A percentile compares a stretch with the other conserved stretches of the same genome.
phyloP scores from a whole-genome alignment of 2,329 filamentous ascomycete genomes.

The Fusarium sp. region DNA sequence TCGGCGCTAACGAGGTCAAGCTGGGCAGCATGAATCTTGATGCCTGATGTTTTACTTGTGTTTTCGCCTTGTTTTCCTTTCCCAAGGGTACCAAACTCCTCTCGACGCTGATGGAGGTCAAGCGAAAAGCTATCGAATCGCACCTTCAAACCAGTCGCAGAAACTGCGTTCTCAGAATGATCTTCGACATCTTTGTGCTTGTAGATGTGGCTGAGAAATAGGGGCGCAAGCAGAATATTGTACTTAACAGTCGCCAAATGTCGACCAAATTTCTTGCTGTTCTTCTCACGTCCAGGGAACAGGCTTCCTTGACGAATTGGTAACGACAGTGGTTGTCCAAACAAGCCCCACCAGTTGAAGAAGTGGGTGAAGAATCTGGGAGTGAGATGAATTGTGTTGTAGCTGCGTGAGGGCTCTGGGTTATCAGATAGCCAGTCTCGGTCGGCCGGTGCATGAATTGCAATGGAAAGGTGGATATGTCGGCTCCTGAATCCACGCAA shows the following conservation, averaged over 20 bases:
- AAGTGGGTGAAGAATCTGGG: conserved; percentile 99
- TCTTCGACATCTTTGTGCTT: conserved; percentile 98
- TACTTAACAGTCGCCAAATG: conserved; percentile 99
- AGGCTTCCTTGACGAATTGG: conserved; percentile 92
- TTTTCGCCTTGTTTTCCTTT: conserved; percentile 81
- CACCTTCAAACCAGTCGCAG: conserved; percentile 95
- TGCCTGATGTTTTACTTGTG: conserved; percentile 79
- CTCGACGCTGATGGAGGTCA: conserved; percentile 92
- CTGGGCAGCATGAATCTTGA: conserved; percentile 96
- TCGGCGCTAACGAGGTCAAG: conserved; percentile 93
- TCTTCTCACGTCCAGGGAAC: conserved; percentile 94
- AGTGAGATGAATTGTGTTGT: conserved; percentile 95
- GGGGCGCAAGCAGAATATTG: conserved; percentile 88
- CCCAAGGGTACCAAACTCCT: conserved; percentile 88
- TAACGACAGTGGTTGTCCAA: conserved; percentile 93
- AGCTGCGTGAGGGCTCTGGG: conserved; percentile 83
- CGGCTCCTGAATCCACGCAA: conserved; percentile 96
- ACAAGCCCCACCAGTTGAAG: conserved; percentile 97
- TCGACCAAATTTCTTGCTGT: conserved; percentile 97
- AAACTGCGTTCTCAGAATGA: conserved; percentile 79
- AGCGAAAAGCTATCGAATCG: conserved; percentile 97
- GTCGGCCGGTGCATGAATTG: conserved; percentile 86
- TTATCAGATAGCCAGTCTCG: conserved; percentile 87
- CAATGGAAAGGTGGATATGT: conserved; percentile 95
- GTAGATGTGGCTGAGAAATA: conserved; percentile 97